Evolutionary conservation across 2,329 filamentous ascomycete species (phyloP).

Genomic region (Diaporthe batatas): DNA sequence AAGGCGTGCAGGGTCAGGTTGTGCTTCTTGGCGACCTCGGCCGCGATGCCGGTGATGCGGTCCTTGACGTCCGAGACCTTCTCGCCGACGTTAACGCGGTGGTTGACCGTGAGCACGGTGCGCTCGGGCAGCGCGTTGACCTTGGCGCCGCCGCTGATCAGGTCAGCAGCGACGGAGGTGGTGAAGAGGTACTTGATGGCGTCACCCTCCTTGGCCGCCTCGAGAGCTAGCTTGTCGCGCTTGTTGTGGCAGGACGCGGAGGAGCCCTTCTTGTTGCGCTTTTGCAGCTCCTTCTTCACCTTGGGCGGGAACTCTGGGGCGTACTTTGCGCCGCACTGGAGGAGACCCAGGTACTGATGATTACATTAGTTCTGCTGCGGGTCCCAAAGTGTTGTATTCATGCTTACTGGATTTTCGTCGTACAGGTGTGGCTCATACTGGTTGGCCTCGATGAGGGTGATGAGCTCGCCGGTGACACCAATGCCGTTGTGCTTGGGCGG

Average conservation of each 20-base stretch:
- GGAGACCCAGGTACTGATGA: conserved; percentile 49
- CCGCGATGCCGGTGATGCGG: conserved; percentile 63
- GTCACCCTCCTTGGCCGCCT: conserved; percentile 58
- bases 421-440: conserved; percentile 59
- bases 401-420: conserved; percentile 53
- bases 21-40: conserved; percentile 66
- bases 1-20: conserved; percentile 69
- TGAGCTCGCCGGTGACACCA: conserved; percentile 60
- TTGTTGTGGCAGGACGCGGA: conserved; percentile 46
- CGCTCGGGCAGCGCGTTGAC: conserved; percentile 77
- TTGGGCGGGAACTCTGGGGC: conserved; percentile 59
- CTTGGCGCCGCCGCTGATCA: conserved; percentile 74
- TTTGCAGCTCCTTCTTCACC: conserved; percentile 56
- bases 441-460: conserved; percentile 60
- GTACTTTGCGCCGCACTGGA: conserved; percentile 59
- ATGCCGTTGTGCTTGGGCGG: conserved; percentile 69
- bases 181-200: conserved; percentile 67
- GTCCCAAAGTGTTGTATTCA: too few species aligned
- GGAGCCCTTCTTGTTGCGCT: conserved; percentile 46
- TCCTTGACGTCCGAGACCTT: conserved; percentile 62
- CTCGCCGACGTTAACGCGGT: conserved; percentile 70
- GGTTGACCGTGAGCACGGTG: conserved; percentile 70
- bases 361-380: too few species aligned
- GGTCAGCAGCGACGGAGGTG: conserved; percentile 72
- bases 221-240: conserved; percentile 60